Base-by-base conservation (phyloP, 1,139 yeast genomes). In the Nakaseomyces nivariensis region DNA sequence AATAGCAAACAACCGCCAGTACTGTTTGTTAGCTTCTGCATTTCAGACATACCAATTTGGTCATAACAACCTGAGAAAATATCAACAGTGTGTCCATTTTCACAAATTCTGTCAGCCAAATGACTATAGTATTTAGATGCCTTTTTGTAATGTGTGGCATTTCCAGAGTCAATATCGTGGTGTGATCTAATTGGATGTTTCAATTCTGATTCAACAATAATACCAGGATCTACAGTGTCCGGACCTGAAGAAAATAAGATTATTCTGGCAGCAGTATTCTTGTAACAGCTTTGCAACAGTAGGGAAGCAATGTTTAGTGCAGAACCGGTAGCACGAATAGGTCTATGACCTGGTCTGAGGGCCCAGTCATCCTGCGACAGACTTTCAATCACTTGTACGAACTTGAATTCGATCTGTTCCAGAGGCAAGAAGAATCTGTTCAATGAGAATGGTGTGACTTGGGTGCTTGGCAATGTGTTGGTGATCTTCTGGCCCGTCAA, bases 131-230 rank as follows among this genome's bases (percentile, higher is more conserved):
- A 90, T 68, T 88, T 85, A 60, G 76, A 77, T 2, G 98, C 96
- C 69, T 88, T 87, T 67, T 89, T 87, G 73, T 84, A 87, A 69
- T 92, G 97, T 68, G 85, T 85, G 51, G 97, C 96, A 51, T 81
- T 75, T 61, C 89, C 96, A 56, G 86, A 79, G 64, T 86, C 95
- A 59, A 92, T 87, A 67, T 92, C 98, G 58, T 88, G 89, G 69
- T 92, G 99, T 4, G 97, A 90, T 74, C 99, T 81, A 60, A 94
- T 85, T 51, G 98, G 96, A 69, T 92, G 98, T 67, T 87, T 86
- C 66, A 92, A 77, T 67, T 89, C 94, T 34, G 85, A 81, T 45
- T 95, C 88, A 40, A 92, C 98, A 61, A 92, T 89, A 71, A 88
- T 73, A 62, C 99, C 99, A 10, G 99, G 98, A 44, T 84, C 86